Evolutionary conservation across 768 basidiomycete species (phyloP), one percentile per base, ranked within the genome.

Genomic region (Amanita rubescens): DNA sequence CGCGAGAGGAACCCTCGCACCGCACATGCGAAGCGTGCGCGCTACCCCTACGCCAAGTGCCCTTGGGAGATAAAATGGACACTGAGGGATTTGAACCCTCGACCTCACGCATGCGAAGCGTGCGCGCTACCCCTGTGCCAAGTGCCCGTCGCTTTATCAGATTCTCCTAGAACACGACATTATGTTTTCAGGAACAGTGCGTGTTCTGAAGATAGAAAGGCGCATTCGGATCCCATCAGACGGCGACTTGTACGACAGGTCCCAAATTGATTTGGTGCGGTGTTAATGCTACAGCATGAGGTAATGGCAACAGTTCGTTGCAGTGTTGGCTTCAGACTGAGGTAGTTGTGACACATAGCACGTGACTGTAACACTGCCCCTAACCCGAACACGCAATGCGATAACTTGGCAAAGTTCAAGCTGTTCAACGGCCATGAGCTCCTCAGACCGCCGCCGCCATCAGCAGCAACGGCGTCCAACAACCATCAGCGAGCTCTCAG

Each of bases 401-500:
- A 24, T 9, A 20, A 49, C 20, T 22, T 39, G 39, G 27, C n/a
- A n/a, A 30, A 30, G 25, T 7, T 37, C 33, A 49, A 35, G n/a
- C n/a, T 15, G 12, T 20, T 14, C n/a, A 11, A 51, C 44, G 20
- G 37, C 52, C 52, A 53, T 53, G 52, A 53, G 52, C 43, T 38
- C 52, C 32, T 22, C 43, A 25, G 52, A 53, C 25, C 43, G 52
- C 32, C 52, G 43, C 30, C 52, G 34, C 32, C 15, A 53, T n/a
- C 30, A 25, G 17, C 19, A 17, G 9, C 52, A 53, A 17, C 52
- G 52, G 20, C 52, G 78, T 2, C 85, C 87, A 1, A 69, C 76
- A 3, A 78, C 82, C 0, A 87, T 89, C 43, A 72, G 79, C 1
- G 81, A 86, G 53, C 79, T 88, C 22, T 84, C 85, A 6, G 75